A percentile compares a stretch with the other conserved stretches of the same genome.
Conservation (phyloP, 1,284 basidiomycete genomes). For the Omphalotus olearius region DNA sequence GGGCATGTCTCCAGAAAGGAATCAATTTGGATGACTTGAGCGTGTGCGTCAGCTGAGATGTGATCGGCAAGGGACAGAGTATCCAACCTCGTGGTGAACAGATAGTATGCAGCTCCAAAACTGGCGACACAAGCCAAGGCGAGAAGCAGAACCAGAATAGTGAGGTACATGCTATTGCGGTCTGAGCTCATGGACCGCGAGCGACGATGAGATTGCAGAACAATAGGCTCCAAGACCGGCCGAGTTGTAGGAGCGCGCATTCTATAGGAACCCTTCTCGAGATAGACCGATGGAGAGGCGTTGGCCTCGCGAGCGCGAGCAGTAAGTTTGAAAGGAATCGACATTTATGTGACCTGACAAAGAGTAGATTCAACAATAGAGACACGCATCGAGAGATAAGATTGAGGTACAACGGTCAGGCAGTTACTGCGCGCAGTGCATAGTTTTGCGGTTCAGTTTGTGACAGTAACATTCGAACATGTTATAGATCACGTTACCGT, state of each 20-base stretch:
- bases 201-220: slow-evolving; percentile 13
- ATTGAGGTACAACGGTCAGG: too few species aligned
- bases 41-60: slow-evolving; percentile 23
- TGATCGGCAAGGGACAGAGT: slow-evolving; percentile 17
- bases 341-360: too few species aligned
- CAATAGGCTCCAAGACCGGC: slow-evolving; percentile 4
- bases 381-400: too few species aligned
- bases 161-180: slow-evolving; percentile 19
- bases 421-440: too few species aligned
- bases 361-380: too few species aligned
- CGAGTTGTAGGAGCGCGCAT: slow-evolving; percentile 43
- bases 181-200: slow-evolving; percentile 16
- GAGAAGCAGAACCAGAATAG: slow-evolving; percentile 40
- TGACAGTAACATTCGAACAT: too few species aligned
- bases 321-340: slow-evolving; percentile 18
- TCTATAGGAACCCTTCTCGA: slow-evolving; percentile 61
- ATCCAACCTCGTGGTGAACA: slow-evolving; percentile 59
- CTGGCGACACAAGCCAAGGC: slow-evolving; percentile 44
- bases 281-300: slow-evolving; percentile 54
- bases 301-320: slow-evolving; percentile 25
- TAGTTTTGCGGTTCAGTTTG: too few species aligned
- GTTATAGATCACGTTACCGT: too few species aligned
- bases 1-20: slow-evolving; percentile 7
- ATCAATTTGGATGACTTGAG: slow-evolving; percentile 27
- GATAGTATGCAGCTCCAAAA: slow-evolving; percentile 59